Evolutionary conservation across 2,329 filamentous ascomycete species (phyloP), one percentile per base, ranked within the genome.

Genomic region (Clonostachys solani): DNA sequence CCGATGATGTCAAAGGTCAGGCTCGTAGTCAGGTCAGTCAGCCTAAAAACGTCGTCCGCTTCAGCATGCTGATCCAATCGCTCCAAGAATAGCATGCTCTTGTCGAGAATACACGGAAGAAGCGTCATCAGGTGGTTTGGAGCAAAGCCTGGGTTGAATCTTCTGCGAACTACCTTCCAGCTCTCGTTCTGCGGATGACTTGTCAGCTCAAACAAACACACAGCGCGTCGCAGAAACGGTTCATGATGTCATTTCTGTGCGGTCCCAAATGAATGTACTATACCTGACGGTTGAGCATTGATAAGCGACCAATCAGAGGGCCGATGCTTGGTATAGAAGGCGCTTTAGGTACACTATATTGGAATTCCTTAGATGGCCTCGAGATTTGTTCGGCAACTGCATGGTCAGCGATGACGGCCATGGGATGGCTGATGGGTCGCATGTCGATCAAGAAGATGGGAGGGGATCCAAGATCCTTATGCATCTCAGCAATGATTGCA

Each of bases 1-100:
- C 63, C 65, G 35, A 69, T 68, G 15, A 69, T 63, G 46, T 72
- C 68, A 43, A 71, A 70, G 2, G 67, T 66, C 5, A 71, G 54
- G 38, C 60, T 59, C 1, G 57, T 56, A 12, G 56, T 57, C 10
- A 60, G 52, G 23, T 57, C 50, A 37, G 60, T 59, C 6, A 68
- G 49, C 3, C 49, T 49, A 36, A 68, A 61, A 2, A 52, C 53
- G 10, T 62, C 54, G 29, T 55, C 58, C 2, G 55, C 58, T 12
- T 34, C 29, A 13, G 59, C 58, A 19, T 58, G 55, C 16, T 45
- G 37, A 43, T 68, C 63, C 6, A 69, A 55, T 18, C 59, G 56
- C 2, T 52, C 43, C 6, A 49, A 15, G 42, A 36, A 47, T 15
- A 33, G 5, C 4, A 23, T 23, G 29, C 35, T 38, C 40, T 68